These are phyloP conservation scores for Picea abies DNA, from an alignment of 83 land plant species.

Conservation along the genomic window DNA sequence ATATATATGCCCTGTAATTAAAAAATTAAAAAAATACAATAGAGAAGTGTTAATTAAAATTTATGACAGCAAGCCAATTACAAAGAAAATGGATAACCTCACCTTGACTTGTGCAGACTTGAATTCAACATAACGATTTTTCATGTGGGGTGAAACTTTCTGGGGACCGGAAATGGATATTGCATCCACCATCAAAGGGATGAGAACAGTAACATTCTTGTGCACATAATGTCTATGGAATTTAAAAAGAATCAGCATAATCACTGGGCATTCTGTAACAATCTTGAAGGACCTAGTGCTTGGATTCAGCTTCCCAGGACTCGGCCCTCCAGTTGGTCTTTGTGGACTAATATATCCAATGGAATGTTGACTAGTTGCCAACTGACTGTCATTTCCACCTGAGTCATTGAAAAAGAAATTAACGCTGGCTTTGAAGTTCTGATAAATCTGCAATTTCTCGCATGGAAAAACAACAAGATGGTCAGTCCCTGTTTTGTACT, in stretches of 20 bases:
- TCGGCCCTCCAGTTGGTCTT: constrained; percentile 36
- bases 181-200: constrained; percentile 95
- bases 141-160: constrained; percentile 68
- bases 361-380: constrained; percentile 46
- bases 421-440: constrained; percentile 80
- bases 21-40: too few relatives aligned
- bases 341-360: constrained; percentile 53
- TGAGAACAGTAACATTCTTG: constrained; percentile 79
- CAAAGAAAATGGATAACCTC: not conserved
- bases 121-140: constrained; percentile 80
- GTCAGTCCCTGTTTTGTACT: too few relatives aligned
- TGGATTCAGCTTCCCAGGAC: constrained; percentile 73
- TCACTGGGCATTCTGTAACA: constrained; percentile 94
- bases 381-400: constrained; percentile 37
- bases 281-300: constrained; percentile 96
- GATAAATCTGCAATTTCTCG: constrained; percentile 63
- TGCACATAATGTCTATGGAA: constrained; percentile 86
- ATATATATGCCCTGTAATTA: too few relatives aligned
- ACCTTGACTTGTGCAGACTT: constrained; percentile 99
- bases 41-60: too few relatives aligned
- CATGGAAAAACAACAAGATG: not conserved
- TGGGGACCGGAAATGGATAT: constrained; percentile 91
- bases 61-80: not conserved
- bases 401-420: constrained; percentile 75
- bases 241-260: constrained; percentile 96